Conservation (phyloP, 768 basidiomycete species). For the Mycena venus region DNA sequence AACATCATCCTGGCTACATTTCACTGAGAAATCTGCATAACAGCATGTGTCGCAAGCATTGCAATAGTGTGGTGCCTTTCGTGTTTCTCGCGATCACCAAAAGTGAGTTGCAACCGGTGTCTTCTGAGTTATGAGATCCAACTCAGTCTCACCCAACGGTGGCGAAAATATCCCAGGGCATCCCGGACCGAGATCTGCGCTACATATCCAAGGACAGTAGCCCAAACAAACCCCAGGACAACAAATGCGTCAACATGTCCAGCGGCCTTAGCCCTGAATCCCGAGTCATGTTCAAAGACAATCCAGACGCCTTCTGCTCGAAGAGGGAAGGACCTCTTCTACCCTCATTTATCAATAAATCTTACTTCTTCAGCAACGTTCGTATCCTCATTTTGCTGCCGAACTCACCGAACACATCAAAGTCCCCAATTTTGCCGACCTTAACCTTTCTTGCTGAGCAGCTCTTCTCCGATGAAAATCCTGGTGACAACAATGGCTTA, state of each 20-base stretch:
- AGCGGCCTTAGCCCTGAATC: too few species aligned
- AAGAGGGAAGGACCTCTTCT: too few species aligned
- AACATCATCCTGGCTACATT: slow-evolving; percentile 40
- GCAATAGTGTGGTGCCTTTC: slow-evolving; percentile 37
- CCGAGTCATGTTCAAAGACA: background rate
- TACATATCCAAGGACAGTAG: too few species aligned
- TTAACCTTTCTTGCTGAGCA: background rate
- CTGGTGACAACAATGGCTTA: background rate
- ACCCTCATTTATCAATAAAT: too few species aligned
- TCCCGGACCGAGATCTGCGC: too few species aligned
- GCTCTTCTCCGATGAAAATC: background rate
- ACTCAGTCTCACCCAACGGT: too few species aligned
- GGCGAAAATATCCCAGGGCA: too few species aligned
- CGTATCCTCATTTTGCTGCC: background rate
- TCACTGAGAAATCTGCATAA: slow-evolving; percentile 39
- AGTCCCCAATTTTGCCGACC: background rate
- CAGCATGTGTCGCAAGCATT: slow-evolving; percentile 36
- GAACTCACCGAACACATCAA: background rate
- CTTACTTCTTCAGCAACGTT: too few species aligned
- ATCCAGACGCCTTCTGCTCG: background rate
- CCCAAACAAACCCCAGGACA: too few species aligned
- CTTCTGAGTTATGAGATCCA: background rate
- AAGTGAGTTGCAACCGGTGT: slow-evolving; percentile 28
- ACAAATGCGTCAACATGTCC: too few species aligned
- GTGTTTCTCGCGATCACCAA: slow-evolving; percentile 47